These are phyloP conservation scores for Russula foetens DNA, from an alignment of 768 basidiomycete genomes.

Conservation along the genomic window DNA sequence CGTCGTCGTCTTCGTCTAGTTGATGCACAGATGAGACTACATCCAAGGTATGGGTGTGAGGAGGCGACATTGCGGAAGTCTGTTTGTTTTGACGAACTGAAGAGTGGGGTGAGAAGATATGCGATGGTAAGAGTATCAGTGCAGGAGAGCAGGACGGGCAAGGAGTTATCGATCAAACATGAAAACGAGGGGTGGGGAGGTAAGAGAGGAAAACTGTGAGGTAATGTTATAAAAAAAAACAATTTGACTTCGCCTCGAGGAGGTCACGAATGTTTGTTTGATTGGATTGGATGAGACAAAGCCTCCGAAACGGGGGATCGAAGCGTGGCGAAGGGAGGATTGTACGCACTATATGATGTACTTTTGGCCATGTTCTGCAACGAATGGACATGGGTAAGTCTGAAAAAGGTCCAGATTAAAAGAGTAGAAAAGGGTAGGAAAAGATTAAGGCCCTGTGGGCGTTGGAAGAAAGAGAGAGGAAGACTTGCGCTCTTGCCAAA, in stretches of 20 bases:
- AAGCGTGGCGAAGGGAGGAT: conserved; percentile 23
- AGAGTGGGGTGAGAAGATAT: conserved; percentile 13
- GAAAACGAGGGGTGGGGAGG: conserved; percentile 9
- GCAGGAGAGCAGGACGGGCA: background rate
- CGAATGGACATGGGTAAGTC: conserved; percentile 37
- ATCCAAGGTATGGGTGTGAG: conserved; percentile 62
- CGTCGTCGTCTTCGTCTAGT: conserved; percentile 73
- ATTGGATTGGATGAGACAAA: conserved; percentile 4
- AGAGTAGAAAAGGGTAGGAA: conserved; percentile 9
- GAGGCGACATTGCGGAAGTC: conserved; percentile 57
- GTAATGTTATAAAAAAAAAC: conserved; percentile 15
- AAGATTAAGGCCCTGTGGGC: conserved; percentile 17
- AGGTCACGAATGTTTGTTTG: conserved; percentile 11
- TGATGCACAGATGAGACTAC: conserved; percentile 27
- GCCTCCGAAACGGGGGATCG: conserved; percentile 20
- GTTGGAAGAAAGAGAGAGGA: conserved; percentile 3
- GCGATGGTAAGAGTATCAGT: background rate
- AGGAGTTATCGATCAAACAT: conserved; percentile 7
- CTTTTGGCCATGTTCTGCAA: conserved; percentile 36
- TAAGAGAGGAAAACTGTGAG: conserved; percentile 10
- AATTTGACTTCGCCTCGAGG: conserved; percentile 17
- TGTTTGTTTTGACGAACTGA: conserved; percentile 40
- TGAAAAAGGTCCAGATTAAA: conserved; percentile 36
- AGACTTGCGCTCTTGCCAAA: background rate
- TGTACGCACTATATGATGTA: conserved; percentile 23